Base-by-base conservation (phyloP, 352 stramenopile genomes). In the Albugo laibachii region DNA sequence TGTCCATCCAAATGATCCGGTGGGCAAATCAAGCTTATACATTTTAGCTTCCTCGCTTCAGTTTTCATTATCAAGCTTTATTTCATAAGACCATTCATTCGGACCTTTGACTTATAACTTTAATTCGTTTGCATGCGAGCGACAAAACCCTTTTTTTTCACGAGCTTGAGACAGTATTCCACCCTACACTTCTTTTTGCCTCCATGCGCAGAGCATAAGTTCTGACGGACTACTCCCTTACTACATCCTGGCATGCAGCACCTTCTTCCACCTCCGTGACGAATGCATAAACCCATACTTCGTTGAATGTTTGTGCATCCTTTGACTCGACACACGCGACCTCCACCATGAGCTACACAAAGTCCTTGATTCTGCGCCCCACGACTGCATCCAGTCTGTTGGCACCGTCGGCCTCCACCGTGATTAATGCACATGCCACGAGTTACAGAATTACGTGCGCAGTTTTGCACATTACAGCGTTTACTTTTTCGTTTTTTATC, bases 301-400 rank as follows among this genome's bases (percentile, higher is more conserved):
- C 78, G 77, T 53, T 86, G 78, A 53, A 86, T 91, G 50, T 88
- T 87, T 19, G 72, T 82, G 51, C 78, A 86, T 11, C 78, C 78
- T 11, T 75, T 67, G 11, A 71, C 68, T 45, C 67, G 72, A 53
- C 78, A 91, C 49, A 91, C 82, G 34, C 78, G 74, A 0, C 78
- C 78, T 15, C 77, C 78, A 12, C 78, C 78, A 45, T 91, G 78
- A 5, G 78, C 75, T 13, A 86, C 74, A n/a, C 78, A 91, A 10
- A 91, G 58, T 0, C 78, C 78, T 41, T 85, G 84, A 54, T 73
- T 84, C 63, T 83, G 78, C 11, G 69, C 78, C 11, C 77, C 65
- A 47, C 77, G 72, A 19, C 74, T 87, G 55, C 77, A 91, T 19
- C 72, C 77, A 44, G 86, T 84, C 36, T 70, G 69, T 55, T 91